Conservation (phyloP, 495 filamentous ascomycete genomes). For the Alectoria sarmentosa region DNA sequence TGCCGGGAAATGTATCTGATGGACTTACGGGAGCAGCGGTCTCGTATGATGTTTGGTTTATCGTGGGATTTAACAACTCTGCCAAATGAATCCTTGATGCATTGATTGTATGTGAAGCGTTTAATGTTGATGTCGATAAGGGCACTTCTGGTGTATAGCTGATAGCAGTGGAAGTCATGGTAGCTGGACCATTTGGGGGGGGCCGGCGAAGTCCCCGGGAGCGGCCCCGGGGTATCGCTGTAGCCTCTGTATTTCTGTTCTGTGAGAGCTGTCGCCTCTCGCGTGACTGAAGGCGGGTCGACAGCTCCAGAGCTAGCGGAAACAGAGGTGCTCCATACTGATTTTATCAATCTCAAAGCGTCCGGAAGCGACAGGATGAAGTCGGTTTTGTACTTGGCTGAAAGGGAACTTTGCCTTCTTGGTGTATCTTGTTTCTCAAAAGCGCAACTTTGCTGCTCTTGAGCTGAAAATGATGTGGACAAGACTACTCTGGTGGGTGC, state of each 20-base stretch:
- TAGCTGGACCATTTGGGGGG: background rate
- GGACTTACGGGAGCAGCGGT: background rate
- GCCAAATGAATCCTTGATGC: background rate
- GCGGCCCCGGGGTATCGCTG: background rate
- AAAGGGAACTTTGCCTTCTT: too few relatives aligned
- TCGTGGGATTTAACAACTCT: background rate
- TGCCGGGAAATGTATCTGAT: background rate
- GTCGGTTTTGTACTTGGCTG: background rate
- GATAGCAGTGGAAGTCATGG: background rate
- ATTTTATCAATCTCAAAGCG: background rate
- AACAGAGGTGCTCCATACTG: background rate
- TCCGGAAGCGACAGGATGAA: slow-evolving; percentile 5
- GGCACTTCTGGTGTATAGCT: background rate
- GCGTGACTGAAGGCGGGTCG: background rate
- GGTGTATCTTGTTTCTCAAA: background rate
- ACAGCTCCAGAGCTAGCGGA: slow-evolving; percentile 1
- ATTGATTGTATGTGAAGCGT: background rate
- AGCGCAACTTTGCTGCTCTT: background rate
- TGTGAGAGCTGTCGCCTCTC: background rate
- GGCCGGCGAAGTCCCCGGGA: background rate
- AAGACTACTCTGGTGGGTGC: slow-evolving; percentile 10
- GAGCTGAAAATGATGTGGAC: background rate
- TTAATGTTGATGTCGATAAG: background rate
- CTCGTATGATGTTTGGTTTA: background rate
- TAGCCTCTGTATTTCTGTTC: too few relatives aligned